Conservation (phyloP, 345 rosid species). For the Turritis glabra region DNA sequence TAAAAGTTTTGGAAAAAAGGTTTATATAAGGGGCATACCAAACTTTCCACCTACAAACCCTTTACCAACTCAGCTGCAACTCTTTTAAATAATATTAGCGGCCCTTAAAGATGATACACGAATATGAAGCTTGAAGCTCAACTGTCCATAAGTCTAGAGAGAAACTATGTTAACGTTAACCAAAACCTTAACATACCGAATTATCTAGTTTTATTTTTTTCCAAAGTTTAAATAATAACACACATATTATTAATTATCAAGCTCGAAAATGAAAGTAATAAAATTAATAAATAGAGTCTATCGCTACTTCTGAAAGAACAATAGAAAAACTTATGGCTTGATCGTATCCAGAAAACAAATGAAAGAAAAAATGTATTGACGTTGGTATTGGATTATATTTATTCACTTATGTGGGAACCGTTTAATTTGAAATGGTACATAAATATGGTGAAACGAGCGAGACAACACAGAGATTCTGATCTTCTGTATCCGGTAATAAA, state of each 20-base stretch:
- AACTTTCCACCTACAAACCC: background rate
- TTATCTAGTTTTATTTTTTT: background rate
- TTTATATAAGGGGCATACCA: background rate
- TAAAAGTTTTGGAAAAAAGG: background rate
- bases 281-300: background rate
- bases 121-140: background rate
- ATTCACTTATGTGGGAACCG: background rate
- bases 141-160: background rate
- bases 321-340: background rate
- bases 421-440: conserved; percentile 3
- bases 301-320: background rate
- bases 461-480: background rate
- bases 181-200: background rate
- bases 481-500: background rate
- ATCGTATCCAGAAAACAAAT: background rate
- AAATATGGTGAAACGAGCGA: background rate
- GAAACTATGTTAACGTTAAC: background rate
- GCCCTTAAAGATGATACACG: background rate
- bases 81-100: background rate
- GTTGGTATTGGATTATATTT: background rate
- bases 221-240: background rate
- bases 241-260: background rate
- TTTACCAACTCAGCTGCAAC: background rate
- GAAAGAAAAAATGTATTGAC: background rate
- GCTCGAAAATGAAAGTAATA: background rate